Percentiles rank a stretch among this genome's conserved stretches.
Conservation (phyloP, 148 eudicot genomes). For the Fagopyrum homotropicum region DNA sequence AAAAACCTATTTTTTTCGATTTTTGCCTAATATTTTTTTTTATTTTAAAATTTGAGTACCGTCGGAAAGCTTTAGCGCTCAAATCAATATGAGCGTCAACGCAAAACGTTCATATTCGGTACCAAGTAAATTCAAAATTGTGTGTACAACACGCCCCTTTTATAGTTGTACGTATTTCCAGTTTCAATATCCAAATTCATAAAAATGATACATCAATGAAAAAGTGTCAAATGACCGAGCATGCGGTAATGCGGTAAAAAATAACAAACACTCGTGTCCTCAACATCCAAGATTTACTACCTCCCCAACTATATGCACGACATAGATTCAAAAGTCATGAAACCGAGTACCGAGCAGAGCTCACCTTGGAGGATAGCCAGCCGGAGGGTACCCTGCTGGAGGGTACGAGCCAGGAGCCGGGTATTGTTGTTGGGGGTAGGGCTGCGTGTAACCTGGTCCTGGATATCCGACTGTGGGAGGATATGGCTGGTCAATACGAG, state of each 20-base stretch:
- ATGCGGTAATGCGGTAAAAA: neutral
- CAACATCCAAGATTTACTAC: neutral
- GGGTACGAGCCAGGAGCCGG: slow-evolving; percentile 27
- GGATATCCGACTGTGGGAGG: slow-evolving; percentile 73
- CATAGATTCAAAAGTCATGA: neutral
- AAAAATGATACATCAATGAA: too few species aligned
- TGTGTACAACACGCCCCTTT: too few species aligned
- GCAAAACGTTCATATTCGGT: too few species aligned
- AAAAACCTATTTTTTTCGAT: too few species aligned
- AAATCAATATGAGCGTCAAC: too few species aligned
- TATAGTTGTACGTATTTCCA: too few species aligned
- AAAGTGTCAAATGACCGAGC: neutral
- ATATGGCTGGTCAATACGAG: slow-evolving; percentile 77
- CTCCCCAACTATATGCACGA: neutral
- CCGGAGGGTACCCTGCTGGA: slow-evolving; percentile 40
- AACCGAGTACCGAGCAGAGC: slow-evolving; percentile 7
- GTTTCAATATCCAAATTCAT: too few species aligned
- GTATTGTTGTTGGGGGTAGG: slow-evolving; percentile 20
- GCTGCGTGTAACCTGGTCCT: slow-evolving; percentile 10
- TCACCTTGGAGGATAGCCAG: slow-evolving; percentile 22
- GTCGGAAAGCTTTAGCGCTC: too few species aligned
- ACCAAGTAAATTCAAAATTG: too few species aligned
- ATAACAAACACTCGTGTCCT: neutral
- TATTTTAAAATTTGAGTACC: too few species aligned
- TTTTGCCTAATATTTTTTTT: too few species aligned